These are phyloP conservation scores for Penicillium polonicum DNA, from an alignment of 2,329 filamentous ascomycete genomes.

Conservation along the genomic window DNA sequence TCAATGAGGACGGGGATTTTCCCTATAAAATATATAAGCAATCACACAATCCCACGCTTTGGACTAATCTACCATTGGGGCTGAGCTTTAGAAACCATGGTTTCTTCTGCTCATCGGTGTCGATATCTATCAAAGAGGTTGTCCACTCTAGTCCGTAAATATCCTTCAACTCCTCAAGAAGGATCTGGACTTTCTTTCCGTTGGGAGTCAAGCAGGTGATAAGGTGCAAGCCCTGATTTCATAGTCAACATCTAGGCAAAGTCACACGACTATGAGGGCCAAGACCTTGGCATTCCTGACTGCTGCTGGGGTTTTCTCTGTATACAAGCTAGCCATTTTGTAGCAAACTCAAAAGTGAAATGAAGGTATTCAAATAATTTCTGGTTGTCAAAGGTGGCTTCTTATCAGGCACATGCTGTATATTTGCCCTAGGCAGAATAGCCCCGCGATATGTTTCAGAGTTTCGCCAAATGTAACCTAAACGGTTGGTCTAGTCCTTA, in stretches of 20 bases:
- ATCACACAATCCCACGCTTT: not conserved
- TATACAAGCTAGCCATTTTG: not conserved
- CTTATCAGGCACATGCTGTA: not conserved
- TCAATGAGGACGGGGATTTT: not conserved
- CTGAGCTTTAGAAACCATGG: not conserved
- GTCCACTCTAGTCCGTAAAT: not conserved
- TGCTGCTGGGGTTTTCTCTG: not conserved
- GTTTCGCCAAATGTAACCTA: not conserved
- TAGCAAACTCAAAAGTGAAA: not conserved
- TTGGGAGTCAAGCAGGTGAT: not conserved
- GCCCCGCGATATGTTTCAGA: not conserved
- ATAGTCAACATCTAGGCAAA: not conserved
- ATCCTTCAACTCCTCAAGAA: not conserved
- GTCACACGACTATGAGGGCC: not conserved
- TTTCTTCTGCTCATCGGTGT: not conserved
- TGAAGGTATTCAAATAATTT: not conserved
- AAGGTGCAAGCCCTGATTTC: not conserved
- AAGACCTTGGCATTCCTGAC: not conserved
- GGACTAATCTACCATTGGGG: not conserved
- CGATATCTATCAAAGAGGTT: not conserved
- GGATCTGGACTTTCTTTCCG: not conserved
- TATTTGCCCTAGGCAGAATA: not conserved
- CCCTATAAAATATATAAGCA: not conserved
- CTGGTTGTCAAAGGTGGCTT: not conserved
- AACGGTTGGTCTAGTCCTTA: not conserved